These are phyloP conservation scores for Vickermania spadyakhi DNA, from an alignment of 208 protist genomes.

Conservation along the genomic window DNA sequence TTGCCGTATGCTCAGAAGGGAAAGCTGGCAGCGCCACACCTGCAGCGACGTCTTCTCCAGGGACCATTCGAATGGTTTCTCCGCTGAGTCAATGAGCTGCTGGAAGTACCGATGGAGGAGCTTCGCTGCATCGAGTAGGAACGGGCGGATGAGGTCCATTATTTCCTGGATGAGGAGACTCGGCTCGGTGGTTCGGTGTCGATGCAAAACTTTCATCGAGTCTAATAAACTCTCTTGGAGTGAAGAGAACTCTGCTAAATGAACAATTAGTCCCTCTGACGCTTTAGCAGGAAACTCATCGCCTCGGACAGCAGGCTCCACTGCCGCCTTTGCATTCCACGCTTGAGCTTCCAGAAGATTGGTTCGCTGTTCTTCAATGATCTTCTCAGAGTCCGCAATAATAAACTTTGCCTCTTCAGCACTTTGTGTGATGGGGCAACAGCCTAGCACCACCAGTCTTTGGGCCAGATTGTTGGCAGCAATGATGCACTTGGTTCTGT, in stretches of 20 bases:
- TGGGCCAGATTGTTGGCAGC: slow-evolving; percentile 12
- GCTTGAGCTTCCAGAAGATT: slow-evolving; percentile 13
- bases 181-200: slow-evolving; percentile 16
- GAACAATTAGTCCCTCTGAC: slow-evolving; percentile 24
- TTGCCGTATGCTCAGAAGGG: slow-evolving; percentile 29
- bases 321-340: slow-evolving; percentile 17
- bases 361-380: slow-evolving; percentile 4
- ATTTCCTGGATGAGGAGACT: slow-evolving; percentile 23
- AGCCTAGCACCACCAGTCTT: slow-evolving; percentile 15
- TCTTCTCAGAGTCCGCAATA: slow-evolving; percentile 8
- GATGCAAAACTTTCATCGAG: slow-evolving; percentile 29
- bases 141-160: slow-evolving; percentile 36
- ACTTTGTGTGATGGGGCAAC: slow-evolving; percentile 18
- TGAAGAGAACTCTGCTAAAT: slow-evolving; percentile 26
- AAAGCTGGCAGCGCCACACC: slow-evolving; percentile 28
- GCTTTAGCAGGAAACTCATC: slow-evolving; percentile 24
- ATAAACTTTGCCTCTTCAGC: slow-evolving; percentile 23
- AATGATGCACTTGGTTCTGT: slow-evolving; percentile 15
- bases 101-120: slow-evolving; percentile 44
- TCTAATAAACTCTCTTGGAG: slow-evolving; percentile 39
- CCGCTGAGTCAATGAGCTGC: slow-evolving; percentile 55
- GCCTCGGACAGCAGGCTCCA: slow-evolving; percentile 34
- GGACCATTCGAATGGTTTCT: slow-evolving; percentile 28
- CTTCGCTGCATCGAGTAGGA: slow-evolving; percentile 30
- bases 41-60: slow-evolving; percentile 25